Percentiles rank a stretch among this genome's conserved stretches.
phyloP scores from a whole-genome alignment of 106 monocot species.

The Xerophyta viscosa region DNA sequence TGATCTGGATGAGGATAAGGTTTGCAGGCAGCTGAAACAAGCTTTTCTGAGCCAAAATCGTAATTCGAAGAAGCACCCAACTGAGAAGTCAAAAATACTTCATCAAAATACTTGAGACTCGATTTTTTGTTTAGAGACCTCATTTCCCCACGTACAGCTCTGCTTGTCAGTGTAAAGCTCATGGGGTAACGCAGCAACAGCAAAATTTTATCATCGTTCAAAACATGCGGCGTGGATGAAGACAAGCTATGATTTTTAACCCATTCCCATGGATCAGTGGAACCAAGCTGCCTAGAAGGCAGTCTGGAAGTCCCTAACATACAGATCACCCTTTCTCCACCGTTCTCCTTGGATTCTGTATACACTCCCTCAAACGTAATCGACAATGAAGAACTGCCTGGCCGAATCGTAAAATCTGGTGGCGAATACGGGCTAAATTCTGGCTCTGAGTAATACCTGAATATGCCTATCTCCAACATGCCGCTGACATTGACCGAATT shows the following conservation, averaged over 20 bases:
- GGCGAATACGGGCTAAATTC: constrained; percentile 4
- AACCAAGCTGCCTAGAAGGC: constrained; percentile 25
- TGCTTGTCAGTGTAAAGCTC: constrained; percentile 31
- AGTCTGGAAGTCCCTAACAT: constrained; percentile 44
- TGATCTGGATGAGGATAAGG: constrained; percentile 43
- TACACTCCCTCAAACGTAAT: constrained; percentile 58
- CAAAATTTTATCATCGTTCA: constrained; percentile 36
- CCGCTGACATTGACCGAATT: constrained; percentile 48
- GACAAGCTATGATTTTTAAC: constrained; percentile 3
- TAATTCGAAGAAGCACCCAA: constrained; percentile 47
- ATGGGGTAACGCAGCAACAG: constrained; percentile 43
- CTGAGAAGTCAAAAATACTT: constrained; percentile 32
- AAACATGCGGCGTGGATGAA: constrained; percentile 6
- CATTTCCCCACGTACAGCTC: constrained; percentile 45
- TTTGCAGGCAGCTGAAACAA: constrained; percentile 38
- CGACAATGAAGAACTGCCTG: constrained; percentile 33
- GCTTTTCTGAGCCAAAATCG: constrained; percentile 35
- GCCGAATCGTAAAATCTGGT: constrained; percentile 32
- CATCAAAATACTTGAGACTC: constrained; percentile 38
- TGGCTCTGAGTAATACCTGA: constrained; percentile 20
- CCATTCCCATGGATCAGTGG: constrained; percentile 27
- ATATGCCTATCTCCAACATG: constrained; percentile 25
- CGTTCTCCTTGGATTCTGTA: constrained; percentile 30
- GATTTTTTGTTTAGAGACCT: constrained; percentile 28
- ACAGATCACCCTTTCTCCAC: constrained; percentile 44